Evolutionary conservation across 2,329 filamentous ascomycete genomes (phyloP).

Genomic region (Trichoderma pleuroti): DNA sequence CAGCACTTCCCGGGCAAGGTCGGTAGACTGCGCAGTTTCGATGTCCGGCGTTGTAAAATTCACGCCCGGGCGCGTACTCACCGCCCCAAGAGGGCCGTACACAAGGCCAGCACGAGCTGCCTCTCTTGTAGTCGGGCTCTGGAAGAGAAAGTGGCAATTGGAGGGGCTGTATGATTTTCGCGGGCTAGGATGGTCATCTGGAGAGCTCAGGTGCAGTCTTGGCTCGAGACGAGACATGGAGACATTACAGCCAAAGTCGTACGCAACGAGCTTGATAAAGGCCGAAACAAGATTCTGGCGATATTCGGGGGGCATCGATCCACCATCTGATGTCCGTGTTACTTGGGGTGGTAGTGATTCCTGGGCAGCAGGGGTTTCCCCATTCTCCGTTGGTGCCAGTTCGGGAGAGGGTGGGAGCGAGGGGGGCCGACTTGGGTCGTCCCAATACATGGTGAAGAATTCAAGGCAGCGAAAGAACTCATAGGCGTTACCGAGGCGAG

Average conservation of each 20-base stretch:
- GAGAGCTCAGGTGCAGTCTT: slow-evolving; percentile 51
- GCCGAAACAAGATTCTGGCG: slow-evolving; percentile 55
- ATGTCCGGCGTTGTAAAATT: slow-evolving; percentile 44
- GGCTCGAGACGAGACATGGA: slow-evolving; percentile 55
- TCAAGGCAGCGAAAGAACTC: slow-evolving; percentile 65
- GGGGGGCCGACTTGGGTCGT: slow-evolving; percentile 50
- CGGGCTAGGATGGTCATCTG: slow-evolving; percentile 28
- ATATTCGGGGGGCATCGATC: slow-evolving; percentile 56
- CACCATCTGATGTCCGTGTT: slow-evolving; percentile 47
- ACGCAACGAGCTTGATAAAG: slow-evolving; percentile 62
- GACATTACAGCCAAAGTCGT: slow-evolving; percentile 64
- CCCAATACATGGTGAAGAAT: slow-evolving; percentile 57
- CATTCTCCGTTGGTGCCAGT: slow-evolving; percentile 25
- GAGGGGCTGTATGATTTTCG: slow-evolving; percentile 56
- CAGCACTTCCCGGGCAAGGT: slow-evolving; percentile 59
- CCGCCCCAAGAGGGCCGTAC: slow-evolving; percentile 59
- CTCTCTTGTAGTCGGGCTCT: slow-evolving; percentile 57
- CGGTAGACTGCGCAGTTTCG: slow-evolving; percentile 57
- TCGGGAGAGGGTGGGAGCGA: slow-evolving; percentile 35
- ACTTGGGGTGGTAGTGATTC: neutral
- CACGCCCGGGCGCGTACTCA: slow-evolving; percentile 55
- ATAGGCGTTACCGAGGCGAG: slow-evolving; percentile 60
- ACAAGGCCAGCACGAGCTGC: slow-evolving; percentile 57
- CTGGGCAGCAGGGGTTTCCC: neutral
- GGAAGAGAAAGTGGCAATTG: slow-evolving; percentile 57